A percentile compares a stretch with the other conserved stretches of the same genome.
Conservation (phyloP, 148 eudicot species). For the Fagopyrum tataricum region DNA sequence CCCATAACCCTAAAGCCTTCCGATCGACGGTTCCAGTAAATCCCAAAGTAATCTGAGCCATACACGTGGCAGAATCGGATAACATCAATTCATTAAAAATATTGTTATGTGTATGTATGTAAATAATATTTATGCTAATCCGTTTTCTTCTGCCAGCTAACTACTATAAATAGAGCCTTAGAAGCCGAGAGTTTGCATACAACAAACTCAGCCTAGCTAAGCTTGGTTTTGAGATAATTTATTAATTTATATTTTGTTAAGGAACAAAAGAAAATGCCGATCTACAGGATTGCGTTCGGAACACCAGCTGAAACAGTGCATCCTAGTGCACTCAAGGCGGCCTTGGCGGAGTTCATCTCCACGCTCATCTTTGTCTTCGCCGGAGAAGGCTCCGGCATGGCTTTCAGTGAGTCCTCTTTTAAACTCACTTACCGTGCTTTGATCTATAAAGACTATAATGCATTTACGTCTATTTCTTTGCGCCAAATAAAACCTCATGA, state of each 20-base stretch:
- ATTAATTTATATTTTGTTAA: not conserved
- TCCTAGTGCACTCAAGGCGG: conserved; percentile 41
- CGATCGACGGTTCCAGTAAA: not conserved
- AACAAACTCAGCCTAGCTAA: not conserved
- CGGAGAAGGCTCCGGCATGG: conserved; percentile 59
- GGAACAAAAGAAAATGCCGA: conserved; percentile 23
- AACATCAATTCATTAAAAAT: not conserved
- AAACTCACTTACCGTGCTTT: not conserved
- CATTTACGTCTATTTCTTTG: too few relatives aligned
- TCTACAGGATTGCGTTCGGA: conserved; percentile 34
- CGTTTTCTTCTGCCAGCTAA: not conserved
- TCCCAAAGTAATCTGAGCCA: not conserved
- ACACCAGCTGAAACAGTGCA: conserved; percentile 28
- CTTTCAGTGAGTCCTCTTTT: conserved; percentile 19
- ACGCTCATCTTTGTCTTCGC: conserved; percentile 53
- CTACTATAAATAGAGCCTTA: not conserved
- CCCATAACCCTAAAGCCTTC: not conserved
- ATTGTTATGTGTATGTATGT: not conserved
- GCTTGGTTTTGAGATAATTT: not conserved
- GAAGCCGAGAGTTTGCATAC: not conserved
- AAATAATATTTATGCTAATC: not conserved
- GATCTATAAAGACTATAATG: too few relatives aligned
- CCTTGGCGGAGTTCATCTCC: conserved; percentile 49
- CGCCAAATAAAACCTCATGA: too few relatives aligned
- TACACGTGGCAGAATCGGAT: not conserved